These are phyloP conservation scores for Daldinia loculata DNA, from an alignment of 495 filamentous ascomycete genomes.

Conservation along the genomic window DNA sequence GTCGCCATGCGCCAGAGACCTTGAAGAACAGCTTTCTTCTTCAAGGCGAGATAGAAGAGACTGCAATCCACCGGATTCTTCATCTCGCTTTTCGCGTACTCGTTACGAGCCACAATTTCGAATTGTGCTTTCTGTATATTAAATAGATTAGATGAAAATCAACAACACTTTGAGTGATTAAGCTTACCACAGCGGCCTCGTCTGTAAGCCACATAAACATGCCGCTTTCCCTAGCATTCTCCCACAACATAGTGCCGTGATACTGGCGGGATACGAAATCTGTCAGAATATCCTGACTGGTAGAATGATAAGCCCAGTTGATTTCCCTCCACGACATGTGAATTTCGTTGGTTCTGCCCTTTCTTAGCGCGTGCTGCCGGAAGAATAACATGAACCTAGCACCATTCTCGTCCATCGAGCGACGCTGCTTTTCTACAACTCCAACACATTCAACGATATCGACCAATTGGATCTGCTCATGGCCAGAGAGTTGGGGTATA, in stretches of 20 bases:
- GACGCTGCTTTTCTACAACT: slow-evolving; percentile 84
- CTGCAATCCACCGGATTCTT: slow-evolving; percentile 96
- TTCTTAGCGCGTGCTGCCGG: slow-evolving; percentile 80
- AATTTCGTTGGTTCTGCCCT: slow-evolving; percentile 68
- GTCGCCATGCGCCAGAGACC: slow-evolving; percentile 96
- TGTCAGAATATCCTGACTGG: slow-evolving; percentile 89
- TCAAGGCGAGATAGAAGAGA: slow-evolving; percentile 87
- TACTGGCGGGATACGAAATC: slow-evolving; percentile 87
- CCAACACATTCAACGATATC: slow-evolving; percentile 90
- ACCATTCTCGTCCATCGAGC: slow-evolving; percentile 93
- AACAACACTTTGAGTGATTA: neutral
- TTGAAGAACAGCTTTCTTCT: slow-evolving; percentile 89
- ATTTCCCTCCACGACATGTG: slow-evolving; percentile 92
- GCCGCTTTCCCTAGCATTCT: slow-evolving; percentile 83
- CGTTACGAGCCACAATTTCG: slow-evolving; percentile 87
- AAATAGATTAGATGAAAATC: slow-evolving; percentile 15
- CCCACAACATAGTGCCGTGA: slow-evolving; percentile 81
- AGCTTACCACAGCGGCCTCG: slow-evolving; percentile 73
- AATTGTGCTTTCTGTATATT: slow-evolving; percentile 73
- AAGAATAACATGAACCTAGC: slow-evolving; percentile 92
- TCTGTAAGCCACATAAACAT: slow-evolving; percentile 96
- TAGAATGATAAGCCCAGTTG: slow-evolving; percentile 91
- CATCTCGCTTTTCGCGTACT: slow-evolving; percentile 87
- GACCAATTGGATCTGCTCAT: slow-evolving; percentile 87
- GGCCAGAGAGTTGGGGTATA: slow-evolving; percentile 84